Conservation (phyloP, 176 grass and related monocot species). For the Phyllostachys edulis region DNA sequence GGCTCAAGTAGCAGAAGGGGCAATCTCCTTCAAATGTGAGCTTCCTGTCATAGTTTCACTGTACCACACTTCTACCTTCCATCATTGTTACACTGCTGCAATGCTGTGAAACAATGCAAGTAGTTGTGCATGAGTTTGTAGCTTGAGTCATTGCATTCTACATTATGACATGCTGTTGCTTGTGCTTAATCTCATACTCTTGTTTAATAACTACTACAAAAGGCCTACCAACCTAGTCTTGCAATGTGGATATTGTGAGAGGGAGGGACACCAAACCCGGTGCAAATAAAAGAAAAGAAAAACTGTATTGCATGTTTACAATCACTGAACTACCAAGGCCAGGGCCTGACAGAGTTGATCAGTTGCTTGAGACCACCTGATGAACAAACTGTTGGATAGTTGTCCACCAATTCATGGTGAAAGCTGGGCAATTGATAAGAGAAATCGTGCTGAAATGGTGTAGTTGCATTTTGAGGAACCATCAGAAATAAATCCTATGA, state of each 20-base stretch:
- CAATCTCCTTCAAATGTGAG: constrained; percentile 55
- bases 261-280: not conserved
- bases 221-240: not conserved
- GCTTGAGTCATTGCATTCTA: not conserved
- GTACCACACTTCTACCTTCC: not conserved
- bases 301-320: not conserved
- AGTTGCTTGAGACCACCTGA: not conserved
- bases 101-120: not conserved
- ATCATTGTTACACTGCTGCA: not conserved
- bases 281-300: not conserved
- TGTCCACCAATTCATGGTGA: not conserved
- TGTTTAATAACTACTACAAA: not conserved
- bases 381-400: not conserved
- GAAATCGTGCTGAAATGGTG: not conserved
- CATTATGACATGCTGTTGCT: constrained; percentile 3
- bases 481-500: not conserved
- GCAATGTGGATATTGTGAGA: not conserved
- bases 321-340: not conserved
- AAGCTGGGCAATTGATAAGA: not conserved
- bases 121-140: constrained; percentile 18
- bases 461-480: not conserved
- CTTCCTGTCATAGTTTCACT: constrained; percentile 5
- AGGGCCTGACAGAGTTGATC: not conserved
- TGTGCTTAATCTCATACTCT: not conserved
- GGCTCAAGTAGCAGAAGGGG: constrained; percentile 33